Conservation (phyloP, 257 asterid species). For the Echium plantagineum region DNA sequence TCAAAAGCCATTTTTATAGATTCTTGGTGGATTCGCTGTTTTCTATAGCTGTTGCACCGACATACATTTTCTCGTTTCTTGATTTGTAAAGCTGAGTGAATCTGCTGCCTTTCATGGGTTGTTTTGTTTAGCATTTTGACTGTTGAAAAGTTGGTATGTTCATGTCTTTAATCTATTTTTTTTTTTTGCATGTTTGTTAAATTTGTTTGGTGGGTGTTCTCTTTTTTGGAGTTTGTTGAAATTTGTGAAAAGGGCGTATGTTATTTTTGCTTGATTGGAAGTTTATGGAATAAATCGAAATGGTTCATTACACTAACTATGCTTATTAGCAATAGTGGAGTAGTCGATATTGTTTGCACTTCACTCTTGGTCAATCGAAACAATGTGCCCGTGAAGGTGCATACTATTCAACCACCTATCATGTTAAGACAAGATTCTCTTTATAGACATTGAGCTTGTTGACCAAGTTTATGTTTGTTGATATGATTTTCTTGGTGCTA, state of each 20-base stretch:
- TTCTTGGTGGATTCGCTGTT: not conserved
- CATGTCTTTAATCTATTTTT: not conserved
- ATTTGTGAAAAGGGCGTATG: not conserved
- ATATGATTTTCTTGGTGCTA: conserved; percentile 15
- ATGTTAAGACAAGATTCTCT: too few species aligned
- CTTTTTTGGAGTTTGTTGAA: not conserved
- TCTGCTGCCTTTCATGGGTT: not conserved
- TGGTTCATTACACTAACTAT: too few species aligned
- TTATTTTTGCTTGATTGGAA: not conserved
- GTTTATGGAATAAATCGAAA: not conserved
- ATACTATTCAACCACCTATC: too few species aligned
- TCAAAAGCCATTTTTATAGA: conserved; percentile 8
- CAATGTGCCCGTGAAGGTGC: too few species aligned
- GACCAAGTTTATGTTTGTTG: not conserved
- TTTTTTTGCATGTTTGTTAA: not conserved
- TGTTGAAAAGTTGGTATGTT: not conserved
- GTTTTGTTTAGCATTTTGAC: not conserved
- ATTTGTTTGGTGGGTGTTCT: not conserved
- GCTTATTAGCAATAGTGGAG: too few species aligned
- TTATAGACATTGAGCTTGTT: too few species aligned
- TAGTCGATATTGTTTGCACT: too few species aligned
- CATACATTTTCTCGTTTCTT: not conserved
- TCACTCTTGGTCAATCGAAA: too few species aligned
- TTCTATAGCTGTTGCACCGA: not conserved
- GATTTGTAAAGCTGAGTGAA: not conserved